Conservation (phyloP, 1,139 yeast genomes). For the Entelexis sorbosivorans region DNA sequence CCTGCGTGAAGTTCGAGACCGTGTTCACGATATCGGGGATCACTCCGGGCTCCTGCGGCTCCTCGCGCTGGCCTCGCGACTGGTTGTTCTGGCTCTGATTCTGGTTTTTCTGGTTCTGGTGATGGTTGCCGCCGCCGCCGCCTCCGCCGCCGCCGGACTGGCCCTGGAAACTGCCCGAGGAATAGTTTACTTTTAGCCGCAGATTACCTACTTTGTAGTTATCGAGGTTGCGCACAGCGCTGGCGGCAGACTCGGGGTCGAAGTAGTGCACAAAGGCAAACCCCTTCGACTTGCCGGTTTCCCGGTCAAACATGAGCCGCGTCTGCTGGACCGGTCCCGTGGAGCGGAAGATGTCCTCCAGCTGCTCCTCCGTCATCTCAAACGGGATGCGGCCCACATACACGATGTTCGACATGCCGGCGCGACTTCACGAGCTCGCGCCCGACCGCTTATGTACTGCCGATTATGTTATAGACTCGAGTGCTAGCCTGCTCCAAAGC, state of each 20-base stretch:
- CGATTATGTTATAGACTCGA: background rate
- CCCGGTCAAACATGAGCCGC: slow-evolving; percentile 71
- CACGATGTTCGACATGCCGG: slow-evolving; percentile 32
- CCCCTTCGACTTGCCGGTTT: slow-evolving; percentile 86
- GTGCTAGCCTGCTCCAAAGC: too few species aligned
- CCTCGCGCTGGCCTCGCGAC: slow-evolving; percentile 2
- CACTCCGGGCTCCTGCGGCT: slow-evolving; percentile 8
- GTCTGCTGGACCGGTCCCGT: slow-evolving; percentile 80
- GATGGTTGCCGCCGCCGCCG: too few species aligned
- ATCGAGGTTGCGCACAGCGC: slow-evolving; percentile 82
- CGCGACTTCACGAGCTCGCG: background rate
- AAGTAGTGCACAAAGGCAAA: slow-evolving; percentile 77
- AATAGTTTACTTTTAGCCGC: slow-evolving; percentile 48
- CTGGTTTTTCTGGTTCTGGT: background rate
- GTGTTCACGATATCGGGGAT: slow-evolving; percentile 21
- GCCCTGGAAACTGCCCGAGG: slow-evolving; percentile 18
- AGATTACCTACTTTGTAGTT: slow-evolving; percentile 69
- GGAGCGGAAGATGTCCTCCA: slow-evolving; percentile 61
- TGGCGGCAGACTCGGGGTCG: slow-evolving; percentile 67
- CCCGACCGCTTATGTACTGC: background rate
- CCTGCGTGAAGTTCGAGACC: slow-evolving; percentile 14
- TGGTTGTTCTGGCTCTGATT: background rate
- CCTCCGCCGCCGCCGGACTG: background rate
- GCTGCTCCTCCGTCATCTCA: slow-evolving; percentile 83
- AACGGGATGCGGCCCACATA: slow-evolving; percentile 60